Evolutionary conservation across 257 asterid species (phyloP).

Genomic region (Jaltomata sinuosa): DNA sequence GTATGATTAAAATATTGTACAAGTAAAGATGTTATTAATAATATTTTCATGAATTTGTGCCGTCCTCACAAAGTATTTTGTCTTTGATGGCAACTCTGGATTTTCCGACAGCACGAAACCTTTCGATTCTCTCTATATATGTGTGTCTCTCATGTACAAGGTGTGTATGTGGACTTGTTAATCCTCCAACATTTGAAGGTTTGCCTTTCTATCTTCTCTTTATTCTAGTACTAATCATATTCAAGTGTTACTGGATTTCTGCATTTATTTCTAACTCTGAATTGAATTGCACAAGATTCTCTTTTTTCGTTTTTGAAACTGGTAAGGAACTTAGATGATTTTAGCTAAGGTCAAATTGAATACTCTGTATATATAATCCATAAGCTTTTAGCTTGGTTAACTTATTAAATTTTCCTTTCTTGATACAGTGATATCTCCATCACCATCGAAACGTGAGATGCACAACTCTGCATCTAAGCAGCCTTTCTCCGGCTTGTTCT

Average conservation of each 20-base stretch:
- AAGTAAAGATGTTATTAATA: background rate
- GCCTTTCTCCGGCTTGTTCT: slow-evolving; percentile 28
- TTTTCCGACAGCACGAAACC: background rate
- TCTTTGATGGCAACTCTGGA: background rate
- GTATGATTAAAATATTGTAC: background rate
- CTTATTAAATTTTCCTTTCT: background rate
- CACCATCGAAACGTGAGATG: slow-evolving; percentile 16
- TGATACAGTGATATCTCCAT: slow-evolving; percentile 27
- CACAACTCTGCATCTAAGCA: slow-evolving; percentile 23
- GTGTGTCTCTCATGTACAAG: background rate
- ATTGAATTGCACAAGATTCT: no score
- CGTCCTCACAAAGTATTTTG: background rate
- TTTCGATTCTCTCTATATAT: background rate
- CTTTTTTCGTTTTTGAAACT: no score
- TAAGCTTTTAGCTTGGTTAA: background rate
- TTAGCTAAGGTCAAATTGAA: no score
- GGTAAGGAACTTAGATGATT: no score
- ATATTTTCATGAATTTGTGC: background rate
- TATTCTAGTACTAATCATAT: no score
- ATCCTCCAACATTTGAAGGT: background rate
- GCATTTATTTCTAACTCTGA: no score
- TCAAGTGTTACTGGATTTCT: no score
- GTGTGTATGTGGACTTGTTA: background rate
- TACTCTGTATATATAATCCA: no score
- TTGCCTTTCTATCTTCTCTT: background rate